Percentiles rank a stretch among this genome's conserved stretches.
phyloP scores from a whole-genome alignment of 2,329 filamentous ascomycete species.

The Fonsecaea erecta region DNA sequence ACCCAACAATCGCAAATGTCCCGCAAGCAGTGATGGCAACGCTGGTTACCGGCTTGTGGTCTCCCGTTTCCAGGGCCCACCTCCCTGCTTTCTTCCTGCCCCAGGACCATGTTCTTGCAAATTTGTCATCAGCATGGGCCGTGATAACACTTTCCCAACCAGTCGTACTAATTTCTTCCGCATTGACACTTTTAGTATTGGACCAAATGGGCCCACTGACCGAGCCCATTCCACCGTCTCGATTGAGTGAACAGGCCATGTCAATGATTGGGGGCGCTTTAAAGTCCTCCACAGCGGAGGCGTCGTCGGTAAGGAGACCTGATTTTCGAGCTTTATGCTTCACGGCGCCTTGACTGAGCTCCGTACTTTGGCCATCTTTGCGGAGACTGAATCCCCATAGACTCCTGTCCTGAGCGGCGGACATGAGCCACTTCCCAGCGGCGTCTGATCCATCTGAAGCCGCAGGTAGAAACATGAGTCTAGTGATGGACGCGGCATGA shows the following conservation, averaged over 20 bases:
- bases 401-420: slow-evolving; percentile 84
- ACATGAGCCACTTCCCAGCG: slow-evolving; percentile 91
- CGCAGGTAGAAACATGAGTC: slow-evolving; percentile 81
- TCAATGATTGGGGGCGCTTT: slow-evolving; percentile 92
- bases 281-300: slow-evolving; percentile 53
- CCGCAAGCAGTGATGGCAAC: slow-evolving; percentile 90
- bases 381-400: slow-evolving; percentile 96
- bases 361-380: slow-evolving; percentile 89
- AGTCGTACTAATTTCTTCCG: slow-evolving; percentile 75
- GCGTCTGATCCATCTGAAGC: slow-evolving; percentile 88
- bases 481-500: slow-evolving; percentile 83
- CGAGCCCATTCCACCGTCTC: slow-evolving; percentile 90
- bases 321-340: slow-evolving; percentile 85
- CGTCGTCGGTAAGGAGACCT: slow-evolving; percentile 34
- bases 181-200: slow-evolving; percentile 69
- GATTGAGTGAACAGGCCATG: slow-evolving; percentile 88
- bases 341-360: slow-evolving; percentile 88
- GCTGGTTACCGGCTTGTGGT: slow-evolving; percentile 62
- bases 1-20: slow-evolving; percentile 90
- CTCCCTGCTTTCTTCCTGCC: slow-evolving; percentile 88
- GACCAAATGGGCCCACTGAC: slow-evolving; percentile 83
- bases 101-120: slow-evolving; percentile 97
- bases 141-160: slow-evolving; percentile 98
- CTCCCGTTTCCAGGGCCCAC: slow-evolving; percentile 88
- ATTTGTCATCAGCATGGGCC: slow-evolving; percentile 82